phyloP scores from a whole-genome alignment of 2,329 filamentous ascomycete genomes.

The Nemania bipapillata region DNA sequence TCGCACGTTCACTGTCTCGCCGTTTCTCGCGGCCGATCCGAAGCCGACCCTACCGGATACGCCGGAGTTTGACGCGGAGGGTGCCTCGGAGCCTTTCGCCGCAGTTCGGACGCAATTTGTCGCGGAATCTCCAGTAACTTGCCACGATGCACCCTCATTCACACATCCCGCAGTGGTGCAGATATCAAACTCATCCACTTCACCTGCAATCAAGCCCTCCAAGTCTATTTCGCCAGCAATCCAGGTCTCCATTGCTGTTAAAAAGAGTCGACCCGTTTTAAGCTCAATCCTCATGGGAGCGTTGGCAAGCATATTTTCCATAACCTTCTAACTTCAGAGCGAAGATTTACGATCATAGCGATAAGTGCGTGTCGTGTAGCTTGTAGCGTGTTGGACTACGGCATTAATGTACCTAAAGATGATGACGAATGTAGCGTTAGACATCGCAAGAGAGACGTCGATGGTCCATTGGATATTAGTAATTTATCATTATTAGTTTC shows the following conservation, averaged over 20 bases:
- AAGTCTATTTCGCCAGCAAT: slow-evolving; percentile 31
- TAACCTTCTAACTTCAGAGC: slow-evolving; percentile 29
- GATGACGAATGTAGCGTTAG: not conserved
- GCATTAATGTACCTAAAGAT: not conserved
- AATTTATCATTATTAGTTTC: slow-evolving; percentile 1
- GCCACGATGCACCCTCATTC: slow-evolving; percentile 12
- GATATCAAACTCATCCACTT: slow-evolving; percentile 33
- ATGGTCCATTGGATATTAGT: slow-evolving; percentile 16
- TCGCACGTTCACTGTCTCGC: slow-evolving; percentile 41
- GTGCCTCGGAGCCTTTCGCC: not conserved
- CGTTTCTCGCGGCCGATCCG: slow-evolving; percentile 38
- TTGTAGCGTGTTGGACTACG: not conserved
- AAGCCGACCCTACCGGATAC: slow-evolving; percentile 22
- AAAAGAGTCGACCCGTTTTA: slow-evolving; percentile 11
- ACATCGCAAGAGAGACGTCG: not conserved
- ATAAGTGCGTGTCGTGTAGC: not conserved
- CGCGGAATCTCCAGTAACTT: slow-evolving; percentile 8
- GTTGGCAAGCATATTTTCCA: slow-evolving; percentile 32
- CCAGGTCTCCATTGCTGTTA: slow-evolving; percentile 40
- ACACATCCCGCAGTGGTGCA: slow-evolving; percentile 16
- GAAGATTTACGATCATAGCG: not conserved
- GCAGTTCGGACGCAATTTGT: not conserved
- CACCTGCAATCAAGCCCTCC: slow-evolving; percentile 32
- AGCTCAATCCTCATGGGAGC: slow-evolving; percentile 27
- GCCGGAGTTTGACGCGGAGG: not conserved